Conservation (phyloP, 129 eudicot genomes). For the Lactuca saligna region DNA sequence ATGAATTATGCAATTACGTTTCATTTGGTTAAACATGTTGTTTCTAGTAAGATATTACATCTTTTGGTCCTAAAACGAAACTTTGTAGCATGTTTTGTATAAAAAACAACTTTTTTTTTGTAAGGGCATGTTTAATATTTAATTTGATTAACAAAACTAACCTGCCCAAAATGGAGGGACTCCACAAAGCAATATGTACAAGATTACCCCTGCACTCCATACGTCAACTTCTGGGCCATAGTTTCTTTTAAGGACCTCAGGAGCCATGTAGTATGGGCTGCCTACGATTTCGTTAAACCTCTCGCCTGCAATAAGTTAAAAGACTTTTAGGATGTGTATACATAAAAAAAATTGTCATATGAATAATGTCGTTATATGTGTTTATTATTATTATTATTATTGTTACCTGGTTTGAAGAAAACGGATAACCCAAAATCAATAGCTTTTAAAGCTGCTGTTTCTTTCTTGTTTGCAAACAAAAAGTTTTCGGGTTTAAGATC, state of each 20-base stretch:
- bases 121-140: background rate
- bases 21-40: too few relatives aligned
- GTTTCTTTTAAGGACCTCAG: slow-evolving; percentile 78
- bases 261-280: slow-evolving; percentile 92
- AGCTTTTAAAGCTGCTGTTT: slow-evolving; percentile 76
- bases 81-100: background rate
- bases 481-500: slow-evolving; percentile 98
- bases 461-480: slow-evolving; percentile 77
- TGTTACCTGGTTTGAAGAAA: slow-evolving; percentile 85
- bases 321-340: background rate
- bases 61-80: background rate
- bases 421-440: slow-evolving; percentile 93
- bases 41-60: too few relatives aligned
- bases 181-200: slow-evolving; percentile 88
- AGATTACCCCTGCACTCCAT: slow-evolving; percentile 95
- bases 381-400: background rate
- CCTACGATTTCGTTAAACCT: slow-evolving; percentile 85
- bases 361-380: slow-evolving; percentile 7
- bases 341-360: slow-evolving; percentile 4
- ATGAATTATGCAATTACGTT: too few relatives aligned
- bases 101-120: too few relatives aligned
- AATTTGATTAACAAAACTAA: background rate
- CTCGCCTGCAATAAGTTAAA: slow-evolving; percentile 54
- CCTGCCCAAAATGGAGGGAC: slow-evolving; percentile 95
- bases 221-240: slow-evolving; percentile 91